These are phyloP conservation scores for Candida nonsorbophila DNA, from an alignment of 805 yeast species.

Conservation along the genomic window DNA sequence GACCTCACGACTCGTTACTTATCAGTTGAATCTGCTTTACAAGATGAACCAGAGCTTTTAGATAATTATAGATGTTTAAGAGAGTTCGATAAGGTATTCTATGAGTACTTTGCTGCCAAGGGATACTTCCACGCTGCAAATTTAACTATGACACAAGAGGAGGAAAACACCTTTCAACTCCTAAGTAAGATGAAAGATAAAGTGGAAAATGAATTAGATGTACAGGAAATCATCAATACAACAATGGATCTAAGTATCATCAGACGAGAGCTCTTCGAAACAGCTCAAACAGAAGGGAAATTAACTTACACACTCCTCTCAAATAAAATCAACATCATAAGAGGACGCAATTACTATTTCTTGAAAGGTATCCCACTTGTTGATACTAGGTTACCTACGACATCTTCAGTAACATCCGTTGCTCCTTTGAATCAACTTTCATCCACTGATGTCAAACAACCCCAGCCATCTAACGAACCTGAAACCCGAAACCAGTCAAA, in stretches of 20 bases:
- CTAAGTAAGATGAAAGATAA: slow-evolving; percentile 6
- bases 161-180: slow-evolving; percentile 8
- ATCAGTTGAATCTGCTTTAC: background rate
- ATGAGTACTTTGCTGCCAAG: slow-evolving; percentile 18
- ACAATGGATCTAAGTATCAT: no score
- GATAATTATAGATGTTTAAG: slow-evolving; percentile 6
- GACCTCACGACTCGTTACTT: no score
- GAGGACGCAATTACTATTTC: no score
- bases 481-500: no score
- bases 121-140: slow-evolving; percentile 19
- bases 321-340: no score
- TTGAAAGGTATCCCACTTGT: no score
- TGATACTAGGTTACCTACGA: no score
- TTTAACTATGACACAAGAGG: slow-evolving; percentile 3
- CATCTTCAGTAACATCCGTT: no score
- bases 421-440: no score
- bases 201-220: background rate
- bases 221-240: background rate
- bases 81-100: slow-evolving; percentile 22
- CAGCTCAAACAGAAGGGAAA: background rate
- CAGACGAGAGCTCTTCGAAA: background rate
- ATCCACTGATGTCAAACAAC: no score
- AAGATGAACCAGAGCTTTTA: background rate
- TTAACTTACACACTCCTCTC: no score
- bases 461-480: no score